These are phyloP conservation scores for Aspergillus nomiae DNA, from an alignment of 2,329 filamentous ascomycete species.

Conservation along the genomic window DNA sequence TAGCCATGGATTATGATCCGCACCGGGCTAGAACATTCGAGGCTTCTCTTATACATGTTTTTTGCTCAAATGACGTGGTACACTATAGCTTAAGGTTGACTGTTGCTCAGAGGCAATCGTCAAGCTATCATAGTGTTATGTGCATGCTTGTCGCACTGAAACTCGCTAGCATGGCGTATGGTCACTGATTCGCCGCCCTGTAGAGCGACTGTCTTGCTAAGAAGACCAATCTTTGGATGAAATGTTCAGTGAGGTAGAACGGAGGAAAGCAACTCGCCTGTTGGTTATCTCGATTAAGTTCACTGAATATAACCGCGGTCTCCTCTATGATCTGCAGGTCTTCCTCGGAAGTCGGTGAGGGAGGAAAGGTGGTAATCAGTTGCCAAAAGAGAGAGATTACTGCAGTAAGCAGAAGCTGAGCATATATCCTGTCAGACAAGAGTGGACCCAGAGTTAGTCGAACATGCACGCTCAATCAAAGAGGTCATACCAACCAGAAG, in stretches of 20 bases:
- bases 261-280: slow-evolving; percentile 21
- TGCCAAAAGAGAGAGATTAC: slow-evolving; percentile 23
- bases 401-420: slow-evolving; percentile 25
- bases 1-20: neutral
- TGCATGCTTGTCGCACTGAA: neutral
- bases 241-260: slow-evolving; percentile 22
- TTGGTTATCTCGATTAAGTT: slow-evolving; percentile 12
- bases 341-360: slow-evolving; percentile 12
- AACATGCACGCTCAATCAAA: neutral
- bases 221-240: slow-evolving; percentile 21
- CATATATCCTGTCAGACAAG: slow-evolving; percentile 21
- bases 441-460: neutral
- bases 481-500: slow-evolving; percentile 23
- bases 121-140: neutral
- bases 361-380: slow-evolving; percentile 21
- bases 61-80: neutral
- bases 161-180: neutral
- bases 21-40: neutral
- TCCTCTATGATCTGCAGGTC: slow-evolving; percentile 23
- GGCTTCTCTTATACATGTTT: neutral
- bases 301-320: slow-evolving; percentile 16
- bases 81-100: neutral
- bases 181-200: neutral
- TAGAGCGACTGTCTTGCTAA: slow-evolving; percentile 25
- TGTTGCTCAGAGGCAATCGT: neutral